Evolutionary conservation across 192 early-diverging fungal genomes (phyloP).

Genomic region (Coemansia pectinata): DNA sequence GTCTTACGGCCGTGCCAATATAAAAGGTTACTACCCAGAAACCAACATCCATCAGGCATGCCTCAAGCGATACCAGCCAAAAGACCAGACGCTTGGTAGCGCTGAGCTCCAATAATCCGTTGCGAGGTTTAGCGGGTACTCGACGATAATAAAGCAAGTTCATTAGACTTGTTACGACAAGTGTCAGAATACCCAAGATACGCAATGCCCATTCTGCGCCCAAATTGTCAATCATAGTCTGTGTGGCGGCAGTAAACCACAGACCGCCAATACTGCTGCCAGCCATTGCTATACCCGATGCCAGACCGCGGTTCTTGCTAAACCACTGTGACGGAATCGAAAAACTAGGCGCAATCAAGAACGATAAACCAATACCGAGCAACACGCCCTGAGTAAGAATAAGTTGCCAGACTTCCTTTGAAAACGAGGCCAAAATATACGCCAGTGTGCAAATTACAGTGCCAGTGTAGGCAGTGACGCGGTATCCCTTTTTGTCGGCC

Average conservation of each 20-base stretch:
- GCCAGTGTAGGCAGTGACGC: slow-evolving; percentile 25
- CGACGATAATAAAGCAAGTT: slow-evolving; percentile 44
- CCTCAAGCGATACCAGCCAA: slow-evolving; percentile 33
- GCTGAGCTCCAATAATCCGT: slow-evolving; percentile 20
- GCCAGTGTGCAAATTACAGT: slow-evolving; percentile 28
- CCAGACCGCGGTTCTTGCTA: slow-evolving; percentile 62
- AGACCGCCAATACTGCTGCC: slow-evolving; percentile 77
- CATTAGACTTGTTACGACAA: slow-evolving; percentile 33
- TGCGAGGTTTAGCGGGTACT: slow-evolving; percentile 48
- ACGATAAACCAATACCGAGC: slow-evolving; percentile 68
- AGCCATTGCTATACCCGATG: slow-evolving; percentile 72
- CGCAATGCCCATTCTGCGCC: slow-evolving; percentile 70
- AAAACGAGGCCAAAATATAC: slow-evolving; percentile 40
- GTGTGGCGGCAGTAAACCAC: slow-evolving; percentile 59
- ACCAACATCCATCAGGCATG: slow-evolving; percentile 20
- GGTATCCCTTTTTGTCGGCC: slow-evolving; percentile 33
- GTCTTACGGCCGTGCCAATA: slow-evolving; percentile 29
- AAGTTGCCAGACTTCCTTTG: slow-evolving; percentile 66
- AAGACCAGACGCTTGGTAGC: slow-evolving; percentile 23
- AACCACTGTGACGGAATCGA: slow-evolving; percentile 74
- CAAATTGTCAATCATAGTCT: slow-evolving; percentile 58
- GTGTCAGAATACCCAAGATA: slow-evolving; percentile 59
- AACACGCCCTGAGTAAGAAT: slow-evolving; percentile 73
- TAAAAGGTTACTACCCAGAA: slow-evolving; percentile 54
- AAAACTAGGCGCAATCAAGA: slow-evolving; percentile 68